These are phyloP conservation scores for Hymenoscyphus fraxineus DNA, from an alignment of 2,329 filamentous ascomycete species.

Conservation along the genomic window DNA sequence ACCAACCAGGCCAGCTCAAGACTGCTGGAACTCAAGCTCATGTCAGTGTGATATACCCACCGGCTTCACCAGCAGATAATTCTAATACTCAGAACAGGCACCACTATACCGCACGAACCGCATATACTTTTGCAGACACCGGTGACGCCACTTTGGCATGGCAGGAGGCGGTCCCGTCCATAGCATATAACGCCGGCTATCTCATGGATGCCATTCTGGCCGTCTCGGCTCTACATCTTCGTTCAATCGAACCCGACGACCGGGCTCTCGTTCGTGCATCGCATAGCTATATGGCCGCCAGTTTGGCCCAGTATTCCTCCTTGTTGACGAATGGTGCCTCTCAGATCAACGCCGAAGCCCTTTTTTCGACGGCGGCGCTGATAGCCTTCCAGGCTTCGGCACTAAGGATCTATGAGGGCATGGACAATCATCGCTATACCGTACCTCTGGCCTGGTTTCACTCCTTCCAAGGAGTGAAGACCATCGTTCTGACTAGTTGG, in stretches of 20 bases:
- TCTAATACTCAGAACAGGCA: conserved; percentile 30
- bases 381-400: conserved; percentile 66
- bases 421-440: conserved; percentile 51
- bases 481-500: conserved; percentile 61
- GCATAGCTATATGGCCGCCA: conserved; percentile 62
- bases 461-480: conserved; percentile 64
- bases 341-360: conserved; percentile 55
- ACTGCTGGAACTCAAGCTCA: conserved; percentile 54
- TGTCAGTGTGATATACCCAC: conserved; percentile 36
- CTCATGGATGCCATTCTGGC: conserved; percentile 62
- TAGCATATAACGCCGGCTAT: conserved; percentile 59
- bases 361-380: conserved; percentile 60
- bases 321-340: conserved; percentile 55
- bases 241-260: conserved; percentile 54
- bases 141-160: conserved; percentile 53
- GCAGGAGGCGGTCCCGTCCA: conserved; percentile 55
- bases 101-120: conserved; percentile 59
- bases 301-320: conserved; percentile 56
- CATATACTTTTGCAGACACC: conserved; percentile 53
- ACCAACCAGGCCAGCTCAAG: conserved; percentile 21
- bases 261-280: conserved; percentile 57
- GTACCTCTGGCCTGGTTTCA: conserved; percentile 64
- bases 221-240: conserved; percentile 60
- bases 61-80: background rate
- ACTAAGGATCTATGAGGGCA: conserved; percentile 54